A percentile compares a stretch with the other conserved stretches of the same genome.
Evolutionary conservation across 2,329 filamentous ascomycete genomes (phyloP).

Genomic region (Arthrobotrys megalospora): DNA sequence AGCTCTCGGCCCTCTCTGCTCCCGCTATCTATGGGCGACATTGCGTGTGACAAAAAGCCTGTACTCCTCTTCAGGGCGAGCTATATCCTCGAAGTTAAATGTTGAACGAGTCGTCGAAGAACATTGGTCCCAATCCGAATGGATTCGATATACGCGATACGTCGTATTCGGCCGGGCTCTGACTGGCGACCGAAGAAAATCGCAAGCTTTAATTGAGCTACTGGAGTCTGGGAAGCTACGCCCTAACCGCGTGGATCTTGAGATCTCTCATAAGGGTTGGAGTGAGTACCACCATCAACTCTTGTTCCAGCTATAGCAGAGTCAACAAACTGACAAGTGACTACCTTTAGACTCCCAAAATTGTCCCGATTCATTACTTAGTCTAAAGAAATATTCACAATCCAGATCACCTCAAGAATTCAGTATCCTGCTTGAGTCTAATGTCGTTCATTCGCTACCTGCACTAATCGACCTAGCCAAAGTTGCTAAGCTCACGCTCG

Average conservation of each 20-base stretch:
- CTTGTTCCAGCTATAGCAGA: no score
- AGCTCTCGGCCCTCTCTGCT: not conserved
- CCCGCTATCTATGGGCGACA: slow-evolving; percentile 1
- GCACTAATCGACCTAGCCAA: not conserved
- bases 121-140: slow-evolving; percentile 3
- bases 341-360: not conserved
- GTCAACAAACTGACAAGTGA: not conserved
- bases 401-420: slow-evolving; percentile 13
- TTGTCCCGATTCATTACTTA: not conserved
- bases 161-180: not conserved
- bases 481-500: slow-evolving; percentile 8
- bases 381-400: slow-evolving; percentile 3
- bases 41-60: not conserved
- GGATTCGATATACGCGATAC: slow-evolving; percentile 17
- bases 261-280: not conserved
- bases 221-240: not conserved
- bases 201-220: not conserved
- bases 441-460: not conserved
- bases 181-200: not conserved
- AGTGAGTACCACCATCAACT: not conserved
- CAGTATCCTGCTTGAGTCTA: not conserved
- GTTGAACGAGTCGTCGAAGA: not conserved
- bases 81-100: not conserved
- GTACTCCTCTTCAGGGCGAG: slow-evolving; percentile 2
- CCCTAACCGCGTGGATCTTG: slow-evolving; percentile 7